These are phyloP conservation scores for Obelidium mucronatum DNA, from an alignment of 192 early-diverging fungal genomes.

Conservation along the genomic window DNA sequence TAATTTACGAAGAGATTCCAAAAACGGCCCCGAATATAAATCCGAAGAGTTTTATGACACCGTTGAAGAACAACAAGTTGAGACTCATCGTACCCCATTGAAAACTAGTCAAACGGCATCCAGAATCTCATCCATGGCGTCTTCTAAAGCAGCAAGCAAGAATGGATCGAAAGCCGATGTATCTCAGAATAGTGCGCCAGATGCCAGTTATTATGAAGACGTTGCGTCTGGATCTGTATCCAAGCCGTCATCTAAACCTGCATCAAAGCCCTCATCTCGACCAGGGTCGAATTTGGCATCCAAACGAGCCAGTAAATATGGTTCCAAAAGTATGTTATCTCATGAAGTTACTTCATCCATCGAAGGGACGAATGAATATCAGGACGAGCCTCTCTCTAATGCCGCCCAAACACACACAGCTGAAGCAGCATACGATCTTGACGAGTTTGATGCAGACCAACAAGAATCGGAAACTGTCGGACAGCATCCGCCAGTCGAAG, in stretches of 20 bases:
- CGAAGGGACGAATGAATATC: neutral
- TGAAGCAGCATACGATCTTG: too few relatives aligned
- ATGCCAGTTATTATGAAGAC: neutral
- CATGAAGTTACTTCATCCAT: neutral
- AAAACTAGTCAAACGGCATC: neutral
- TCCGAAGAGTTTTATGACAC: neutral
- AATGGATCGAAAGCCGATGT: neutral
- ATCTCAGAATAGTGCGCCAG: neutral
- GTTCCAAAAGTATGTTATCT: neutral
- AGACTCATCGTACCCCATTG: too few relatives aligned
- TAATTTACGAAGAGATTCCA: too few relatives aligned
- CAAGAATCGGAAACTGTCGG: neutral
- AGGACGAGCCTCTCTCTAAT: too few relatives aligned
- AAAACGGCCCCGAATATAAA: neutral
- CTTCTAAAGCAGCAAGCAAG: neutral
- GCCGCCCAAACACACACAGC: too few relatives aligned
- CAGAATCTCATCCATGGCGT: neutral
- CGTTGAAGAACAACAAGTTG: neutral
- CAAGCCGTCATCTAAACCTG: neutral
- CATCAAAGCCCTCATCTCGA: conserved; percentile 6
- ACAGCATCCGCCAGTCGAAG: neutral
- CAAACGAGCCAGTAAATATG: neutral
- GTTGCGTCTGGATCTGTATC: neutral
- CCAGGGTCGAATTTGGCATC: neutral
- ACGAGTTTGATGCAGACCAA: too few relatives aligned